These are phyloP conservation scores for Leptodermis oblonga DNA, from an alignment of 257 asterid genomes.

Conservation along the genomic window DNA sequence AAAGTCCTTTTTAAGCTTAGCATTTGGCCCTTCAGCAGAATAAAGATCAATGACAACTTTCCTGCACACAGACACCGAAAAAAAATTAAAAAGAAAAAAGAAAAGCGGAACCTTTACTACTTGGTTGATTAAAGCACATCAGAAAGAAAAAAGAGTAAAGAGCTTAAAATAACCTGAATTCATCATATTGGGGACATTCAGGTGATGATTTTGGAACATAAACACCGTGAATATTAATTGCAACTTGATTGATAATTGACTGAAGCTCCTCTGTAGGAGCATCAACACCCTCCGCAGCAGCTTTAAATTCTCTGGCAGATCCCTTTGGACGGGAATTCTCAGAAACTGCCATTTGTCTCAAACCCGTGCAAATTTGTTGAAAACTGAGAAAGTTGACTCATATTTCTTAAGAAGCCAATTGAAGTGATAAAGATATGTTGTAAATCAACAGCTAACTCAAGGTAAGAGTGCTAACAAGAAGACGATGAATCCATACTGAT, in stretches of 20 bases:
- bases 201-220: constrained; percentile 73
- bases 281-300: constrained; percentile 56
- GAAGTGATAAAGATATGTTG: not conserved
- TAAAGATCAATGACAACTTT: constrained; percentile 68
- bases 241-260: constrained; percentile 53
- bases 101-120: not conserved
- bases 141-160: not conserved
- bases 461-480: not conserved
- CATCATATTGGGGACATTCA: constrained; percentile 60
- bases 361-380: constrained; percentile 57
- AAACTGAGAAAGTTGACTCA: constrained; percentile 41
- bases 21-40: constrained; percentile 64
- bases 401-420: not conserved
- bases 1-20: constrained; percentile 67
- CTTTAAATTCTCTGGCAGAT: constrained; percentile 39
- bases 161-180: constrained; percentile 47
- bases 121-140: constrained; percentile 8
- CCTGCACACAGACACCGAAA: constrained; percentile 31
- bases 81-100: too few relatives aligned
- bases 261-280: constrained; percentile 58
- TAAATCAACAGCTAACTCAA: not conserved
- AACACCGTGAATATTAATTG: constrained; percentile 72
- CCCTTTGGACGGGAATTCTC: constrained; percentile 47
- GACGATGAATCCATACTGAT: not conserved
- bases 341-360: constrained; percentile 55